Conservation (phyloP, 352 stramenopile species). For the Phytophthora europaea region DNA sequence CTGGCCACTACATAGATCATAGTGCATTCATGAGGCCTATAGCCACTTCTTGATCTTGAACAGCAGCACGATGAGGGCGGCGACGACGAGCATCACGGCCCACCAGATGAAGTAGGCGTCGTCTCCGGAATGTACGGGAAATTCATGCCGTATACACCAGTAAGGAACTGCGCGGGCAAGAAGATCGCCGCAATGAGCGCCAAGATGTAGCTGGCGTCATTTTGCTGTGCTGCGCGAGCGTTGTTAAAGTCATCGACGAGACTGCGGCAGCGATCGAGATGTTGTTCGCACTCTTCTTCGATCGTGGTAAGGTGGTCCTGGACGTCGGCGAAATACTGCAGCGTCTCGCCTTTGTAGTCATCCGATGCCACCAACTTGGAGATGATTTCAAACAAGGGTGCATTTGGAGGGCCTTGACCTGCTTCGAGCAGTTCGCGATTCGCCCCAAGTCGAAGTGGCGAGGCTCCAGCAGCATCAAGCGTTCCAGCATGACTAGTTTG, state of each 20-base stretch:
- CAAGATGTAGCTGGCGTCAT: conserved; percentile 70
- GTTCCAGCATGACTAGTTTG: conserved; percentile 4
- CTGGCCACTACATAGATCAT: not conserved
- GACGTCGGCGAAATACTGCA: conserved; percentile 77
- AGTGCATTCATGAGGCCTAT: not conserved
- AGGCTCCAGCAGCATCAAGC: not conserved
- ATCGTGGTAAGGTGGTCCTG: conserved; percentile 78
- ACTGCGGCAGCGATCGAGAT: conserved; percentile 65
- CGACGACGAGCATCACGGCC: conserved; percentile 52
- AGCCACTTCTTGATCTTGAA: conserved; percentile 72
- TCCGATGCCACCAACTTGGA: conserved; percentile 63
- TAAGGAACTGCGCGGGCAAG: conserved; percentile 80
- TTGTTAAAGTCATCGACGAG: conserved; percentile 68
- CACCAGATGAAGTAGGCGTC: conserved; percentile 79
- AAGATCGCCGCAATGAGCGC: conserved; percentile 78
- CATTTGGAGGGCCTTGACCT: conserved; percentile 1
- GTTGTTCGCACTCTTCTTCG: conserved; percentile 73
- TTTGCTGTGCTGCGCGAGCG: conserved; percentile 59
- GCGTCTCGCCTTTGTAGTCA: conserved; percentile 65
- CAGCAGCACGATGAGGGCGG: conserved; percentile 38
- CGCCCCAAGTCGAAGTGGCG: not conserved
- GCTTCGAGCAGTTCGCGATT: conserved; percentile 3
- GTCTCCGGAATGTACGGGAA: conserved; percentile 84
- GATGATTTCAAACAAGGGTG: conserved; percentile 49
- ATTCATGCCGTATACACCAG: conserved; percentile 88